These are phyloP conservation scores for Blastobotrys ciferrii DNA, from an alignment of 1,139 yeast species.

Conservation along the genomic window DNA sequence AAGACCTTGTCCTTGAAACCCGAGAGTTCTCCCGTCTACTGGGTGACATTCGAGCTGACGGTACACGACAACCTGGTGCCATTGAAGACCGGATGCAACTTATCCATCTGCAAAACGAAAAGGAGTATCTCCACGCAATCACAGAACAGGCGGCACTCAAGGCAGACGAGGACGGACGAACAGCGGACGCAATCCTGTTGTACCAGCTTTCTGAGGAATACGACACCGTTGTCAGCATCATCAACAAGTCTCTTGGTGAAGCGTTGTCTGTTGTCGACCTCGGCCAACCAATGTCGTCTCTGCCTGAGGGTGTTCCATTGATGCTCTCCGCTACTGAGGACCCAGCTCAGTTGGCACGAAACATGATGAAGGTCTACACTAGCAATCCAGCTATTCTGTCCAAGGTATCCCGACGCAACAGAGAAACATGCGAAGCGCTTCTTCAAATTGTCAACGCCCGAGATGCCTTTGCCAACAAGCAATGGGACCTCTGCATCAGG, in stretches of 20 bases:
- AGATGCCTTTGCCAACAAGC: constrained; percentile 53
- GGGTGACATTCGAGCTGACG: constrained; percentile 77
- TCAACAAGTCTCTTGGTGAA: constrained; percentile 79
- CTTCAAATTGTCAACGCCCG: constrained; percentile 69
- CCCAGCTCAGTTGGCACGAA: constrained; percentile 42
- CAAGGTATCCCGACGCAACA: constrained; percentile 33
- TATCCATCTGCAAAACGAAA: constrained; percentile 55
- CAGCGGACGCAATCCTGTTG: constrained; percentile 78
- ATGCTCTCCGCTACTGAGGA: constrained; percentile 37
- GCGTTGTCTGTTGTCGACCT: constrained; percentile 71
- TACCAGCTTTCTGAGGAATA: constrained; percentile 89
- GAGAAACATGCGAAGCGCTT: constrained; percentile 62
- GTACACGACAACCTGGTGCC: constrained; percentile 77
- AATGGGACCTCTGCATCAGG: constrained; percentile 61
- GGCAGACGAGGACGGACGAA: constrained; percentile 91
- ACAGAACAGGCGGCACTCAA: constrained; percentile 81
- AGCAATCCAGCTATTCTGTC: constrained; percentile 36
- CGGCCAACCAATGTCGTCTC: constrained; percentile 52
- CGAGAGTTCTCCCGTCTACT: constrained; percentile 77
- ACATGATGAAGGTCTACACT: constrained; percentile 38
- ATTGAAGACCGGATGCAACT: constrained; percentile 77
- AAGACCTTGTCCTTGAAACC: constrained; percentile 82
- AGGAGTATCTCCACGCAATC: constrained; percentile 59
- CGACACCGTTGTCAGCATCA: constrained; percentile 74
- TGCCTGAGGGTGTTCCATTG: constrained; percentile 28